phyloP scores from a whole-genome alignment of 352 stramenopile genomes.

The Pythium apleroticum region DNA sequence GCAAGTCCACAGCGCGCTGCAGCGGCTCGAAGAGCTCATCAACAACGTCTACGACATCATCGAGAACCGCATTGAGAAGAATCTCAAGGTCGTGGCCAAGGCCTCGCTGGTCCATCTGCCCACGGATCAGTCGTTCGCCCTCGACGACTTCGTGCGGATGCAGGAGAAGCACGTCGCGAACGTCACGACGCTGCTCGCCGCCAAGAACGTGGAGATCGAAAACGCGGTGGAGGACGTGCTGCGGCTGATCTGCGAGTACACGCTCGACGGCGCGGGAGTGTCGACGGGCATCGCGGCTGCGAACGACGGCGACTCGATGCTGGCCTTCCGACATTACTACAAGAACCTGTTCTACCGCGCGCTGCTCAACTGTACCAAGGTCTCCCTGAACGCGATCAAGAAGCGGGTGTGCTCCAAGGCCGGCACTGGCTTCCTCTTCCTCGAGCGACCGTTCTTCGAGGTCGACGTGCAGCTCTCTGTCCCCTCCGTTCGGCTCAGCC shows the following conservation, averaged over 20 bases:
- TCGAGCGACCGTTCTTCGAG: slow-evolving; percentile 97
- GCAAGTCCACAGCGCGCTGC: slow-evolving; percentile 91
- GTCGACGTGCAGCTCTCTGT: slow-evolving; percentile 96
- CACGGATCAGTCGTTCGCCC: slow-evolving; percentile 94
- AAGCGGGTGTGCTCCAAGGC: slow-evolving; percentile 94
- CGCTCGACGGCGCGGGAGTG: slow-evolving; percentile 70
- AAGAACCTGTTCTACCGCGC: slow-evolving; percentile 99
- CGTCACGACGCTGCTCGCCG: slow-evolving; percentile 85
- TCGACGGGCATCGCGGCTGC: slow-evolving; percentile 91
- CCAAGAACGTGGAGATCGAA: slow-evolving; percentile 98
- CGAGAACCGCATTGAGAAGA: slow-evolving; percentile 99
- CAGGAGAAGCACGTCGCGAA: slow-evolving; percentile 95
- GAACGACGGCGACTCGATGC: slow-evolving; percentile 41
- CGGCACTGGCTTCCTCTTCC: slow-evolving; percentile 87
- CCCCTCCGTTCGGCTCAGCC: slow-evolving; percentile 92
- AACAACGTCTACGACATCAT: slow-evolving; percentile 99
- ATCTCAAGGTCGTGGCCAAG: slow-evolving; percentile 98
- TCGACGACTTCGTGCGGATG: slow-evolving; percentile 98
- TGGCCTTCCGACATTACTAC: slow-evolving; percentile 88
- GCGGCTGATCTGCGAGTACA: slow-evolving; percentile 92
- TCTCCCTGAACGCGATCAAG: slow-evolving; percentile 98
- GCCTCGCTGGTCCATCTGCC: slow-evolving; percentile 97
- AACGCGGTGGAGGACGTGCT: slow-evolving; percentile 97
- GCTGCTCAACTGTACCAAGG: slow-evolving; percentile 97
- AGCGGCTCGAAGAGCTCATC: slow-evolving; percentile 96